These are phyloP conservation scores for Solanum arcanum DNA, from an alignment of 257 asterid species.

Conservation along the genomic window DNA sequence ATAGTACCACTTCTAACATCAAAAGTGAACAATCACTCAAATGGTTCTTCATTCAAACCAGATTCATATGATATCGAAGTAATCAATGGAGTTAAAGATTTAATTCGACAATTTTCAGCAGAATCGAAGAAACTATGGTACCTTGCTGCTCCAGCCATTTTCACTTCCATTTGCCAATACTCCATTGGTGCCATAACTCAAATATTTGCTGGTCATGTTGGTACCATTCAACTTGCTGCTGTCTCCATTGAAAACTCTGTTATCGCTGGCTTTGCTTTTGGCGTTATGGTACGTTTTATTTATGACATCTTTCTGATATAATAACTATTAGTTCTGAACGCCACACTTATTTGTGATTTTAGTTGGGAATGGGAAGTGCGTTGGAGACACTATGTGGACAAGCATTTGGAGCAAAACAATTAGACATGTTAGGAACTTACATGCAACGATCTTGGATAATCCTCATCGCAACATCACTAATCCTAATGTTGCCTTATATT, in stretches of 20 bases:
- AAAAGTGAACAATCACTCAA: neutral
- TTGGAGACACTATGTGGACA: conserved; percentile 87
- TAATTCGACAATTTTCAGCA: neutral
- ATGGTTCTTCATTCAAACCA: neutral
- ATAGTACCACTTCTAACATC: neutral
- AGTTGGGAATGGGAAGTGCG: conserved; percentile 99
- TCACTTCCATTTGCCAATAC: conserved; percentile 4
- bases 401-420: conserved; percentile 72
- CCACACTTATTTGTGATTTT: neutral
- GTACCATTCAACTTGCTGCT: conserved; percentile 5
- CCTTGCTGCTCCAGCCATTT: conserved; percentile 9
- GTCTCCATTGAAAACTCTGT: conserved; percentile 7
- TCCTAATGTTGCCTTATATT: conserved; percentile 25
- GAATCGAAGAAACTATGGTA: conserved; percentile 9
- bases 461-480: conserved; percentile 14
- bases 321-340: neutral
- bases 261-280: conserved; percentile 5
- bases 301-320: neutral
- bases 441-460: conserved; percentile 52
- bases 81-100: neutral
- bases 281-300: neutral
- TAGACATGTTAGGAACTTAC: conserved; percentile 62
- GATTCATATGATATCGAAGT: neutral
- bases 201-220: conserved; percentile 10
- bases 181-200: conserved; percentile 6